Evolutionary conservation across 2,329 filamentous ascomycete genomes (phyloP), one percentile per base, ranked within the genome.

Genomic region (Pseudocercospora vitis): DNA sequence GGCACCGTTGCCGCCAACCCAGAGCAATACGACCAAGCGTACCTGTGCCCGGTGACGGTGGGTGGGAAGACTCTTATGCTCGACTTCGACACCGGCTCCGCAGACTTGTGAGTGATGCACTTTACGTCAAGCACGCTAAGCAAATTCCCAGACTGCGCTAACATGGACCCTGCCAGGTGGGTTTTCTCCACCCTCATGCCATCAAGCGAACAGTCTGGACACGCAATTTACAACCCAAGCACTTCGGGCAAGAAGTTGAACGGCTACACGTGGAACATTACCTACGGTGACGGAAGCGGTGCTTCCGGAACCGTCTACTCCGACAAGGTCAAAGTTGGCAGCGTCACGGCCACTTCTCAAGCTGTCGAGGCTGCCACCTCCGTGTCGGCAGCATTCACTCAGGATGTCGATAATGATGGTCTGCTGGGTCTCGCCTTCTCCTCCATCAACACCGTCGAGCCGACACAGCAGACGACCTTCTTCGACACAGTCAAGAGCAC

Each of bases 81-180:
- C 56, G 85, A 89, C 66, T 80, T 91, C 56, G 88, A 45, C 61
- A 91, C 87, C 11, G 85, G 77, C 58, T 86, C 76, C 58, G 77
- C 83, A 35, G 85, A 87, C 71, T 79, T 88, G 85, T 83, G 70
- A 73, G 80, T 73, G 45, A 3, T 14, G 9, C 24, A 28, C 42
- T 45, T 31, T 44, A 35, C 19, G 11, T 44, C 24, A 19, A 28
- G 28, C 23, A 24, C 21, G 9, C 33, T 23, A 29, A 19, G n/a
- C 32, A 42, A 42, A n/a, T 16, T 42, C 44, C 24, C 12, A 47
- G 28, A 31, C 24, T 19, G 14, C 46, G 31, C 53, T 49, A 37
- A 60, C 35, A 14, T 16, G 16, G 9, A 24, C 31, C 40, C 19
- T 45, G 24, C 19, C 52, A 83, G 81, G 45, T 94, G 80, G 81